Evolutionary conservation across 257 asterid genomes (phyloP).

Genomic region (Parsonsia alboflavescens): DNA sequence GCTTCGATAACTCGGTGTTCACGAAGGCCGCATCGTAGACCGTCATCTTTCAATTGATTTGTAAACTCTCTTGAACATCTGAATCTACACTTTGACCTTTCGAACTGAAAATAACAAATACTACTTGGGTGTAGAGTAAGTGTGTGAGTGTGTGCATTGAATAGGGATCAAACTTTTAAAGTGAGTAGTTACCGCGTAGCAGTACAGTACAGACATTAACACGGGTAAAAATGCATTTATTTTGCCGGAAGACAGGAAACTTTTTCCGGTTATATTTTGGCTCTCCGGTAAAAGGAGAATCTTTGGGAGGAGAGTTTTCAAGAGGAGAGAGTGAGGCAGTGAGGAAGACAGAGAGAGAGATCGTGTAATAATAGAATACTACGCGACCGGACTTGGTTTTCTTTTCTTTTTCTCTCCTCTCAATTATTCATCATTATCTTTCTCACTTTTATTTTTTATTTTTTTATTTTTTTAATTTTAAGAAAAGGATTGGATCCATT

Average conservation of each 20-base stretch:
- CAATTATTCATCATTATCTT: too few relatives aligned
- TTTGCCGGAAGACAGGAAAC: background rate
- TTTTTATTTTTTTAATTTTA: too few relatives aligned
- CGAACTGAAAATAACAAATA: background rate
- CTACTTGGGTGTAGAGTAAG: background rate
- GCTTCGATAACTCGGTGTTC: conserved; percentile 62
- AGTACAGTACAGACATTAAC: background rate
- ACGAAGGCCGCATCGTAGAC: conserved; percentile 55
- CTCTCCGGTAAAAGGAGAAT: background rate
- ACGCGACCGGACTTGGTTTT: too few relatives aligned
- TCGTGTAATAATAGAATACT: too few relatives aligned
- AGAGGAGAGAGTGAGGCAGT: too few relatives aligned
- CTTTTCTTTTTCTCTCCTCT: too few relatives aligned
- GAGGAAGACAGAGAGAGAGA: too few relatives aligned
- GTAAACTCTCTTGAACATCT: background rate
- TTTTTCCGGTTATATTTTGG: background rate
- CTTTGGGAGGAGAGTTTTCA: background rate
- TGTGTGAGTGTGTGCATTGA: background rate
- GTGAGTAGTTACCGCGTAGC: background rate
- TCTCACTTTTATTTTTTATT: too few relatives aligned
- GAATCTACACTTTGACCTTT: background rate
- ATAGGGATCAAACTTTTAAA: background rate
- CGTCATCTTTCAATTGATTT: conserved; percentile 40
- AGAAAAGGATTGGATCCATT: too few relatives aligned
- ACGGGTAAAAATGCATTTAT: background rate